Base-by-base conservation (phyloP, 164 flowering plant genomes). In the Piper betle region DNA sequence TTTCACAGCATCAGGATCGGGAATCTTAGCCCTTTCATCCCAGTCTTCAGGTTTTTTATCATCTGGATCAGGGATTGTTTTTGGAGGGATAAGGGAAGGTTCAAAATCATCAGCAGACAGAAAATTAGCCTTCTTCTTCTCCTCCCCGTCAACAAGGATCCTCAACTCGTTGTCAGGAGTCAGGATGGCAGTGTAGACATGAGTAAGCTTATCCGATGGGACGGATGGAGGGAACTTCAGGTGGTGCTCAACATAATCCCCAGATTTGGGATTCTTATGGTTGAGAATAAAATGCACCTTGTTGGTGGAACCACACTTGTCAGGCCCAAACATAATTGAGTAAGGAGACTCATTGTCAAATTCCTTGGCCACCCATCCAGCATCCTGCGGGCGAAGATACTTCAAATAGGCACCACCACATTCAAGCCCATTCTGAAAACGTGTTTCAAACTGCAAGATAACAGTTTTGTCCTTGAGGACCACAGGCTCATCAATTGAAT, bases 381-480 rank as follows among this genome's bases (percentile, higher is more conserved):
- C 90, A n/a, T 78, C 94, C 73, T 93, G 98, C 4, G 98, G 97
- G n/a, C 94, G 86, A 40, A 93, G 91, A 66, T 82, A 93, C 65
- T 93, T 93, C 65, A 93, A 61, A 66, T 93, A 93, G 9, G 98
- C 98, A 64, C 98, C 98, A 65, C 98, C 98, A 68, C 98, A 93
- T 66, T 90, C 98, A 60, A 93, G 96, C 17, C 97, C 97, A 72
- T 84, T 80, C 67, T 90, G 98, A 58, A 93, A 82, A 43, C 97
- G 93, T 58, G 74, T 73, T 78, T 93, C 98, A 74, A 66, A 90
- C 62, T 93, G 98, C n/a, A 93, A 87, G 55, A 87, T 85, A 60
- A 81, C 58, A 38, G 87, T 81, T 52, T 75, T 75, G 60, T 82
- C 97, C 76, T 86, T 86, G 53, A 90, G 86, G 70, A 56, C 68